phyloP scores from a whole-genome alignment of 257 asterid genomes.

The Marsdenia floribunda region DNA sequence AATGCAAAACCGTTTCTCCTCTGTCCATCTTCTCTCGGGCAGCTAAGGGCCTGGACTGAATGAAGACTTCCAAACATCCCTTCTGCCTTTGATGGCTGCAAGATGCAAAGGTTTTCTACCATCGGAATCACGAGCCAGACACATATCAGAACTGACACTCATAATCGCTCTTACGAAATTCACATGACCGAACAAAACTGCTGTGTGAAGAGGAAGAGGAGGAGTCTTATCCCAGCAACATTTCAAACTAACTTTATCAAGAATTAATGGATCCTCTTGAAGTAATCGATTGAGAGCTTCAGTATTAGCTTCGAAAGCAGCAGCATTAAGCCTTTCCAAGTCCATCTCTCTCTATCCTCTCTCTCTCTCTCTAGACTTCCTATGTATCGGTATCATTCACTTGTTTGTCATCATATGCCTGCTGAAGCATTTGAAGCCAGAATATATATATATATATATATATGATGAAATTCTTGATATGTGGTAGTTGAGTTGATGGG shows the following conservation, averaged over 20 bases:
- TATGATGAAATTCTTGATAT: too few relatives aligned
- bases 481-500: too few relatives aligned
- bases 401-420: too few relatives aligned
- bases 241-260: constrained; percentile 24
- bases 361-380: too few relatives aligned
- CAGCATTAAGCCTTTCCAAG: constrained; percentile 3
- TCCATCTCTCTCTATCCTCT: not conserved
- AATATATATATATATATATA: too few relatives aligned
- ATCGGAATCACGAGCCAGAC: constrained; percentile 21
- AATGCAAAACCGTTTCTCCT: constrained; percentile 30
- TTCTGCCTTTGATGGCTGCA: constrained; percentile 32
- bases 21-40: constrained; percentile 22
- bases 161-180: constrained; percentile 22
- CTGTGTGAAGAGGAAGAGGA: constrained; percentile 31
- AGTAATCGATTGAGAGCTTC: constrained; percentile 17
- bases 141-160: constrained; percentile 13
- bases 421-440: too few relatives aligned
- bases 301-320: constrained; percentile 25
- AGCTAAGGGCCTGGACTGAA: not conserved
- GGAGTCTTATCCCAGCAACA: constrained; percentile 22
- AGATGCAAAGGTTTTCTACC: constrained; percentile 37
- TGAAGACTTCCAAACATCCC: constrained; percentile 26
- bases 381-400: too few relatives aligned
- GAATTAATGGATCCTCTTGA: constrained; percentile 22
- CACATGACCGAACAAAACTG: constrained; percentile 24